Base-by-base conservation (phyloP, 768 basidiomycete genomes). In the Xanthoconium purpureum region DNA sequence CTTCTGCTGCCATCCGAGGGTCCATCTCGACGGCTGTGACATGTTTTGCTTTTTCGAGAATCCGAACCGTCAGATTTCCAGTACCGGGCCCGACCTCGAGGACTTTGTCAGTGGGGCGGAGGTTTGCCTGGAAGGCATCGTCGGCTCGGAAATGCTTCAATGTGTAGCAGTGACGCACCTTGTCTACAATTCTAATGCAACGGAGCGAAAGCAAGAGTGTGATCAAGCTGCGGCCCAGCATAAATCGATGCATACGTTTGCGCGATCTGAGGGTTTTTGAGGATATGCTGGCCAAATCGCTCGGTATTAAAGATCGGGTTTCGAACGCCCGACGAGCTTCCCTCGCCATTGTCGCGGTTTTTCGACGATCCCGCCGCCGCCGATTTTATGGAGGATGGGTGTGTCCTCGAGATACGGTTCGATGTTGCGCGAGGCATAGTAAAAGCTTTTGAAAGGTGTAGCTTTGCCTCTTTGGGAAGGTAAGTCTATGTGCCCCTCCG, bases 71-170 rank as follows among this genome's bases (percentile, higher is more conserved):
- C 66, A 98, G 73, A 71, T 99, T 98, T 61, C 97, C 96, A 9
- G 96, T 98, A 73, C 96, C 96, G 13, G 96, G 95, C 66, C 95
- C 96, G 47, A 98, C 94, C 75, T 98, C 96, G 48, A 99, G 84
- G 35, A 98, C 94, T 65, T 91, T 89, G 73, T 98, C 96, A 17
- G 95, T 95, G 1, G 94, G 91, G 58, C 89, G 88, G 39, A 99
- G 76, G 66, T 91, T 92, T 2, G 96, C 95, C 88, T 97, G 53
- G 17, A 35, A 33, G 15, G 17, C 17, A 58, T 59, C 40, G 59
- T 62, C 46, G 62, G 15, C 49, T 52, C 30, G 3, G 11, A 29
- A n/a, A 55, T 7, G 13, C n/a, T 14, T 32, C 6, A 15, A 48
- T 3, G 9, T 20, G 9, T 17, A 47, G 15, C 4, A 47, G 38